phyloP scores from a whole-genome alignment of 2,329 filamentous ascomycete species.

The Trichoderma sp. region DNA sequence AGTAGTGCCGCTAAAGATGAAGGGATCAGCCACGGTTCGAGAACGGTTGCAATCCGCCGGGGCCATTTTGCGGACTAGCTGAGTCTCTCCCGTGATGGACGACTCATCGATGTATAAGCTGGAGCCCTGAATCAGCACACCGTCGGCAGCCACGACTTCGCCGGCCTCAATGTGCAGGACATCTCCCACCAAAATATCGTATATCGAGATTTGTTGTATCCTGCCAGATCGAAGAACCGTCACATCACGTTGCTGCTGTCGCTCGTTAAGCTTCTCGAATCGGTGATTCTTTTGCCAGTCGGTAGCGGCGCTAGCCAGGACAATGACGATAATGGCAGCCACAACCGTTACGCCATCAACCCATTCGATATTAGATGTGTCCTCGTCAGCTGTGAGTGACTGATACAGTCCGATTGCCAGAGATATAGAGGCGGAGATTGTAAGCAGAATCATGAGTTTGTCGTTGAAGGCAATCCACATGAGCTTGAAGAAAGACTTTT shows the following conservation, averaged over 20 bases:
- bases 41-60: slow-evolving; percentile 61
- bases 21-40: slow-evolving; percentile 65
- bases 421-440: slow-evolving; percentile 71
- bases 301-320: slow-evolving; percentile 74
- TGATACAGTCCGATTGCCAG: slow-evolving; percentile 75
- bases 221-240: slow-evolving; percentile 76
- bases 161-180: slow-evolving; percentile 73
- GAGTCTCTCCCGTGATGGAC: slow-evolving; percentile 74
- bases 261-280: slow-evolving; percentile 77
- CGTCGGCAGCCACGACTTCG: slow-evolving; percentile 70
- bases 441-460: slow-evolving; percentile 73
- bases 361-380: slow-evolving; percentile 67
- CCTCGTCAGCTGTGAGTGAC: slow-evolving; percentile 57
- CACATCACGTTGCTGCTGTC: slow-evolving; percentile 74
- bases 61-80: slow-evolving; percentile 65
- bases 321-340: slow-evolving; percentile 73
- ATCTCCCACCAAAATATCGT: slow-evolving; percentile 73
- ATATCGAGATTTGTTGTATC: slow-evolving; percentile 67
- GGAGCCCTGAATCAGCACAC: slow-evolving; percentile 61
- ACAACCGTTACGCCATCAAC: slow-evolving; percentile 81
- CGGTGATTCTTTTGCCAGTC: slow-evolving; percentile 82
- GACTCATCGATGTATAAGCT: slow-evolving; percentile 69
- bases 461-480: slow-evolving; percentile 80
- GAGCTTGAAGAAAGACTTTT: slow-evolving; percentile 68
- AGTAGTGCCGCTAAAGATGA: slow-evolving; percentile 78